A percentile compares a stretch with the other conserved stretches of the same genome.
These are phyloP conservation scores for Mycena kentingensis DNA, from an alignment of 768 basidiomycete species.

Conservation along the genomic window DNA sequence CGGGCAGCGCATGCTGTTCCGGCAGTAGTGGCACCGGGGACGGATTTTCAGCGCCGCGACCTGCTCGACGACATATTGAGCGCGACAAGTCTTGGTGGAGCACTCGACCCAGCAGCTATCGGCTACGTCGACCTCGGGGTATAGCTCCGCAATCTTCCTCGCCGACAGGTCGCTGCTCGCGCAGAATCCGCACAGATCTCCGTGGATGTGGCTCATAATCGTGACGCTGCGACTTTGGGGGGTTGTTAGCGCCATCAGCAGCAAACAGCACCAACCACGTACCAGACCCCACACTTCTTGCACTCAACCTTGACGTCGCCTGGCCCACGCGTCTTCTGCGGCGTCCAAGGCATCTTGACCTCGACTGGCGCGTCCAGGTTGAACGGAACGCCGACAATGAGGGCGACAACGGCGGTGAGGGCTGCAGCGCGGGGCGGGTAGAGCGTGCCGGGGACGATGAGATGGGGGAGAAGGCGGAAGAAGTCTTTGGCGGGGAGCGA, in stretches of 20 bases:
- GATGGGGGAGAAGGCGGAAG: conserved; percentile 30
- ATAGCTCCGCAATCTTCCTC: background rate
- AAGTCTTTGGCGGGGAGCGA: conserved; percentile 24
- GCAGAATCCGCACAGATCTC: conserved; percentile 25
- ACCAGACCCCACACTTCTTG: conserved; percentile 23
- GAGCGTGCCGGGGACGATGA: conserved; percentile 30
- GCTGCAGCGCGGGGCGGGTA: conserved; percentile 29
- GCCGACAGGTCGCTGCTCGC: background rate
- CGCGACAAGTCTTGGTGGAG: conserved; percentile 23
- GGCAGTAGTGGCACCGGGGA: conserved; percentile 31
- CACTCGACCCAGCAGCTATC: conserved; percentile 33
- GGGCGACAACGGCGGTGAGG: conserved; percentile 28
- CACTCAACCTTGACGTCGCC: conserved; percentile 29
- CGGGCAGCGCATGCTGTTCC: conserved; percentile 23
- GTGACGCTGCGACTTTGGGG: conserved; percentile 26
- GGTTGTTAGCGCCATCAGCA: background rate
- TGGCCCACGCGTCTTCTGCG: conserved; percentile 28
- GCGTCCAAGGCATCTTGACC: conserved; percentile 26
- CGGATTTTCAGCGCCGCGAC: conserved; percentile 19
- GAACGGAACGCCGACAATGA: conserved; percentile 30
- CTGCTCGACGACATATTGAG: conserved; percentile 29
- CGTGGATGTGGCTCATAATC: conserved; percentile 24
- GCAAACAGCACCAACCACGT: background rate
- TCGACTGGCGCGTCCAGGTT: conserved; percentile 27
- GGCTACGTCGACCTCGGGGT: conserved; percentile 12